A percentile compares a stretch with the other conserved stretches of the same genome.
These are phyloP conservation scores for Beauveria scarabaeidicola DNA, from an alignment of 2,329 filamentous ascomycete genomes.

Conservation along the genomic window DNA sequence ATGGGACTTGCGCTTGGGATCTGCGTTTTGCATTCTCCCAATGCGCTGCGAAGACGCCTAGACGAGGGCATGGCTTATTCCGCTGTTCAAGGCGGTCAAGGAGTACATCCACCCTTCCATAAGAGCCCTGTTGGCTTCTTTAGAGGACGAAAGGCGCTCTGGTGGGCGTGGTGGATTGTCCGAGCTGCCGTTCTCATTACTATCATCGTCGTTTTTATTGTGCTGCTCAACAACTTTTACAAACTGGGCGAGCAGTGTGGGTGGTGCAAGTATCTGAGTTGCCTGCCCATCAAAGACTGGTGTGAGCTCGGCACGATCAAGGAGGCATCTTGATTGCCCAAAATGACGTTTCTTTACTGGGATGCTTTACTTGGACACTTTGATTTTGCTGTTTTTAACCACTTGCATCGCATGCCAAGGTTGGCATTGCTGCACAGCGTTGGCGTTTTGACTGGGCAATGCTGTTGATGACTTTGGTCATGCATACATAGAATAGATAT, in stretches of 20 bases:
- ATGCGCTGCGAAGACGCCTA: slow-evolving; percentile 65
- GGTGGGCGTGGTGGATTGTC: slow-evolving; percentile 97
- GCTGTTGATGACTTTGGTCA: neutral
- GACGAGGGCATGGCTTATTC: slow-evolving; percentile 65
- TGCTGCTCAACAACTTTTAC: slow-evolving; percentile 89
- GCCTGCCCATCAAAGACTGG: slow-evolving; percentile 66
- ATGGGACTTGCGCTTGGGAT: slow-evolving; percentile 85
- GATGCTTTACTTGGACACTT: slow-evolving; percentile 6
- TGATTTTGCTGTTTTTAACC: slow-evolving; percentile 10
- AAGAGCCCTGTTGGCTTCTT: slow-evolving; percentile 71
- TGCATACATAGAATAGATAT: neutral
- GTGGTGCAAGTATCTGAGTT: slow-evolving; percentile 96
- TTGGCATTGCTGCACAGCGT: slow-evolving; percentile 23
- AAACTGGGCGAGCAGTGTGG: slow-evolving; percentile 63
- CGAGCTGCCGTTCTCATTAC: slow-evolving; percentile 68
- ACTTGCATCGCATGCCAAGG: neutral
- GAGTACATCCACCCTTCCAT: slow-evolving; percentile 44
- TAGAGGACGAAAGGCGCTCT: slow-evolving; percentile 81
- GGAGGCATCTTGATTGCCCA: neutral
- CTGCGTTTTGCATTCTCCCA: slow-evolving; percentile 81
- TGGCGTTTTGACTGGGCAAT: slow-evolving; percentile 22
- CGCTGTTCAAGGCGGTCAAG: slow-evolving; percentile 47
- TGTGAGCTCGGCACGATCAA: slow-evolving; percentile 44
- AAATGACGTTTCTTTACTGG: slow-evolving; percentile 6
- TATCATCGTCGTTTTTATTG: slow-evolving; percentile 77